These are phyloP conservation scores for Phytophthora sp. DNA, from an alignment of 352 stramenopile species.

Conservation along the genomic window DNA sequence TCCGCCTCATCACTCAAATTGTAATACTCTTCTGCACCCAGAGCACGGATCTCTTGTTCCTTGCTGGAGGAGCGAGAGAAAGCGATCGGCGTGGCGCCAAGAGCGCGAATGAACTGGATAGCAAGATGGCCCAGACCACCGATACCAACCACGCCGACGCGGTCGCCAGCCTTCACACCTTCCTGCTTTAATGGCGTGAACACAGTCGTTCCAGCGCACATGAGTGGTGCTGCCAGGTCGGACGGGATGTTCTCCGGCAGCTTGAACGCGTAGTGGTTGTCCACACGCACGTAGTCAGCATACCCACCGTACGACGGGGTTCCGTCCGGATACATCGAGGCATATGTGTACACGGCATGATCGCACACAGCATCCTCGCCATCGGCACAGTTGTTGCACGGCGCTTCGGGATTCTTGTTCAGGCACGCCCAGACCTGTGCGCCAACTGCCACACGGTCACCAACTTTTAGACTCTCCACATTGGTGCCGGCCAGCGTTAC, in stretches of 20 bases:
- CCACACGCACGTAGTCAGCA: constrained; percentile 1
- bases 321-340: not conserved
- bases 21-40: constrained; percentile 13
- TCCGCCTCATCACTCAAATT: constrained; percentile 6
- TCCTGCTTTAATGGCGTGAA: constrained; percentile 1
- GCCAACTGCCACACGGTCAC: not conserved
- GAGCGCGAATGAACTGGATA: constrained; percentile 14
- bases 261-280: constrained; percentile 2
- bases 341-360: not conserved
- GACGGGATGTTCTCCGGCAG: constrained; percentile 3
- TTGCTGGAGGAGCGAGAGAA: constrained; percentile 16
- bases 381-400: not conserved
- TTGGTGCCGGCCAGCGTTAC: not conserved
- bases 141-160: constrained; percentile 4
- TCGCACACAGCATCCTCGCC: not conserved
- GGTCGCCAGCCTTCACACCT: constrained; percentile 6
- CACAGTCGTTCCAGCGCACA: not conserved
- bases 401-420: not conserved
- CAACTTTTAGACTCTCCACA: not conserved
- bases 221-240: constrained; percentile 1
- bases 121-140: constrained; percentile 3
- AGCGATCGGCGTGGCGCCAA: not conserved
- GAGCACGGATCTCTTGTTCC: constrained; percentile 8
- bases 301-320: not conserved
- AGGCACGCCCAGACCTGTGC: not conserved